Evolutionary conservation across 1,284 basidiomycete species (phyloP), one percentile per base, ranked within the genome.

Genomic region (Sanghuangporus weigelae): DNA sequence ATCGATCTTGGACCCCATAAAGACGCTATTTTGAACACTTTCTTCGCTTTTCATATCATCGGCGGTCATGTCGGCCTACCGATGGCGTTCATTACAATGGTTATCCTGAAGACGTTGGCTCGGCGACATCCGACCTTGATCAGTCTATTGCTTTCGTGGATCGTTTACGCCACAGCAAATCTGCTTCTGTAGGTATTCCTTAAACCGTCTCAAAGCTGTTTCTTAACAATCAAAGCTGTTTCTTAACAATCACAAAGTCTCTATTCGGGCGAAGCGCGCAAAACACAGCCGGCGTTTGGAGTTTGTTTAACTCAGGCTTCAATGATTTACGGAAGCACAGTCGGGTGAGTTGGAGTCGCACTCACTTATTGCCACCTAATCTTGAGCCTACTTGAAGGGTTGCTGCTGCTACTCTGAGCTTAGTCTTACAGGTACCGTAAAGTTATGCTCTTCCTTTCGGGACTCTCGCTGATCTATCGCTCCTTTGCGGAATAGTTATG

Each of bases 11-110:
- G 59, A 31, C 21, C 55, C 11, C 60, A 59, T 14, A 58, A 59
- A 59, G 64, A 59, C 31, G 57, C 60, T 39, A 55, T 44, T 21
- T 39, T 65, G n/a, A 44, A 51, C 49, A n/a, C 54, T 35, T 62
- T 57, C 23, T 65, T 51, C 44, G 36, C 55, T 38, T 38, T 65
- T 23, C 26, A 36, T 35, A 56, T 65, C 36, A n/a, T 65, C 12
- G 64, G 64, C 12, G 60, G 60, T 8, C 64, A 65, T n/a, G 39
- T 65, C 40, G 60, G 60, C 5, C n/a, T 65, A 36, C 64, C 64
- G 5, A n/a, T 65, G 16, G 60, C 50, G 11, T 56, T 65, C n/a
- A 38, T 26, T 21, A 65, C 64, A 10, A 62, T 62, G 55, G 21
- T 65, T n/a, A 23, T 62, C 21, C 57, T 50, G 19, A 59, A 60